These are phyloP conservation scores for Capsicum baccatum DNA, from an alignment of 257 asterid species.

Conservation along the genomic window DNA sequence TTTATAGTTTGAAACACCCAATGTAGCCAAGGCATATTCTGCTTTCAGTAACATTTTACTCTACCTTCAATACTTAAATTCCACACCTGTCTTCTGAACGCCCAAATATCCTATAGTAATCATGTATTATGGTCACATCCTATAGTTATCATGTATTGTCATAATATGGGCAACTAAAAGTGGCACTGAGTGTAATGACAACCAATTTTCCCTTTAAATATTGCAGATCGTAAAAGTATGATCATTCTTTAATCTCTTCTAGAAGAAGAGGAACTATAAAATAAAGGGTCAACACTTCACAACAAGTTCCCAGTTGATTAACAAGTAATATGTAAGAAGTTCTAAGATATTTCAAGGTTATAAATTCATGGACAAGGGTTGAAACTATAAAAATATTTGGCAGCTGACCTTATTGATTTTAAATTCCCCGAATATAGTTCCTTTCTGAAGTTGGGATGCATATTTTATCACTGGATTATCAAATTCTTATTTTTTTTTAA, in stretches of 20 bases:
- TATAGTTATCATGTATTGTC: neutral
- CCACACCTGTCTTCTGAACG: neutral
- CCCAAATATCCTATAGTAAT: neutral
- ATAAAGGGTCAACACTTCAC: conserved; percentile 12
- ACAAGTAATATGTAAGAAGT: neutral
- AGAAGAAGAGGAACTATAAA: neutral
- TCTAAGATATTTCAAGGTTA: neutral
- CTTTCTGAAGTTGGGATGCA: conserved; percentile 51
- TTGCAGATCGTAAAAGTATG: neutral
- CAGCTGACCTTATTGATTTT: conserved; percentile 64
- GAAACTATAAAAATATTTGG: conserved; percentile 5
- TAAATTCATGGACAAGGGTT: neutral
- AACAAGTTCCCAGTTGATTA: conserved; percentile 8
- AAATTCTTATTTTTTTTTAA: conserved; percentile 45
- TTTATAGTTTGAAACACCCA: neutral
- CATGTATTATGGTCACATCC: neutral
- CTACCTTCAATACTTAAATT: neutral
- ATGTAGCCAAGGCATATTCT: neutral
- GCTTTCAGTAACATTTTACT: neutral
- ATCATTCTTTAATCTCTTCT: neutral
- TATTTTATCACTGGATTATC: conserved; percentile 57
- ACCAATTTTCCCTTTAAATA: neutral
- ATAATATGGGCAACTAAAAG: neutral
- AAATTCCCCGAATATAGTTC: conserved; percentile 56
- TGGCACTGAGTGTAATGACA: conserved; percentile 1